Base-by-base conservation (phyloP, 371 early-diverging fungal species). In the Circinella minor region DNA sequence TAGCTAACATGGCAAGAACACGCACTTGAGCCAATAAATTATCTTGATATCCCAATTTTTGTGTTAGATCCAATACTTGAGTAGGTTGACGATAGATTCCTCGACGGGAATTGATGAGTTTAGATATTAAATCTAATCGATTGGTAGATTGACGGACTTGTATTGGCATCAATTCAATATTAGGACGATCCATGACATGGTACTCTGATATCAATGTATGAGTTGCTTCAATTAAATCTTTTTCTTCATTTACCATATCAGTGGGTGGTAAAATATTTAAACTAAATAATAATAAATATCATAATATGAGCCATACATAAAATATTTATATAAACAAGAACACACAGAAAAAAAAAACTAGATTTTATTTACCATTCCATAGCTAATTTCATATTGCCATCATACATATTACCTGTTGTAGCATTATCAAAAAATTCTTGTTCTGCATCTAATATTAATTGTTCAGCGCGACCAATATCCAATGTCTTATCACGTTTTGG, bases 371-470 rank as follows among this genome's bases (percentile, higher is more conserved):
- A 91, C 91, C 94, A 94, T 61, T 93, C 92, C 71, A 83, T 82
- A 4, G 94, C 93, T 79, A 88, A 79, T 66, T 91, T 92, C 87
- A 93, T 79, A 43, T 85, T 80, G 13, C 93, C 93, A 9, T 83
- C 70, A 54, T 86, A 69, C 84, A 86, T 89, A 55, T 91, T 90
- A 7, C 93, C 91, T 7, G 84, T 82, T 8, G 88, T 84, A 4
- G 95, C 89, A 71, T 94, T 94, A 67, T 93, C 94, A 72, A 84
- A 93, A 67, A 92, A 90, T 68, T 94, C 94, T 49, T 83, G 77
- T 34, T 91, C 91, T 46, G 91, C 88, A 71, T 92, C 88, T 55
- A 93, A 80, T 5, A 93, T 86, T 36, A 94, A 70, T 65, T 84
- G 77, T 68, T 93, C 91, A 0, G 87, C 86, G 13, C 81, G 76